Percentiles rank a stretch among this genome's conserved stretches.
Conservation (phyloP, 805 yeast species). For the Helenozyma baotianmanensis region DNA sequence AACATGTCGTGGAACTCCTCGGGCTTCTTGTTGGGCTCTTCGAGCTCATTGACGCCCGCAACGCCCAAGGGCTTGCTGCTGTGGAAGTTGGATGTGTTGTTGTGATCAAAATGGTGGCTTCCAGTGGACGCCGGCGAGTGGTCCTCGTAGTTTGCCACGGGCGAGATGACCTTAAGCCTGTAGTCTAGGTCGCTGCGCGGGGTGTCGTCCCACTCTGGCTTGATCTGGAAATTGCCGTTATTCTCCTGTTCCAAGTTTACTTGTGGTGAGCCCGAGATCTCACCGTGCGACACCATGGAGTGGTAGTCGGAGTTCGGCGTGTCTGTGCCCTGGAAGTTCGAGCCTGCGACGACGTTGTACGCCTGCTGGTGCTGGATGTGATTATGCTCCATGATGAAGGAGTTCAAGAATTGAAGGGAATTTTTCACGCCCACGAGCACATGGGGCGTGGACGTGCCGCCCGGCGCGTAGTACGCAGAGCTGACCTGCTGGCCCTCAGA, state of each 20-base stretch:
- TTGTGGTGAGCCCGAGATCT: too few relatives aligned
- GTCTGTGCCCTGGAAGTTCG: too few relatives aligned
- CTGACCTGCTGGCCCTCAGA: constrained; percentile 80
- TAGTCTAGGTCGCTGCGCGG: constrained; percentile 7
- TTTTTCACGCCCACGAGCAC: constrained; percentile 54
- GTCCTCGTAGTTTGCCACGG: constrained; percentile 7
- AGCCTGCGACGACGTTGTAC: too few relatives aligned
- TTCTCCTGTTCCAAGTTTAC: background rate
- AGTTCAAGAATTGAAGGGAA: constrained; percentile 49
- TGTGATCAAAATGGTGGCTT: constrained; percentile 3
- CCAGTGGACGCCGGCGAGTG: constrained; percentile 4
- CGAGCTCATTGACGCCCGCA: too few relatives aligned
- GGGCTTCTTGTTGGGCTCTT: background rate
- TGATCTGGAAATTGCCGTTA: constrained; percentile 6
- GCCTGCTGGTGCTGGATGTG: constrained; percentile 9
- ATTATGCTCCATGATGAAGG: constrained; percentile 45
- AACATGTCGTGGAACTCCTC: constrained; percentile 10
- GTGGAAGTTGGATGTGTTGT: background rate
- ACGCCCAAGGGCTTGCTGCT: too few relatives aligned
- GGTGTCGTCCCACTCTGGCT: constrained; percentile 10
- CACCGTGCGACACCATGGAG: too few relatives aligned
- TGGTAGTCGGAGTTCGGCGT: too few relatives aligned
- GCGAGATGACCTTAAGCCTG: constrained; percentile 7
- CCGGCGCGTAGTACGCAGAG: constrained; percentile 52
- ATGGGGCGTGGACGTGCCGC: constrained; percentile 62